Evolutionary conservation across 2,329 filamentous ascomycete species (phyloP).

Genomic region (Colletotrichum sp.): DNA sequence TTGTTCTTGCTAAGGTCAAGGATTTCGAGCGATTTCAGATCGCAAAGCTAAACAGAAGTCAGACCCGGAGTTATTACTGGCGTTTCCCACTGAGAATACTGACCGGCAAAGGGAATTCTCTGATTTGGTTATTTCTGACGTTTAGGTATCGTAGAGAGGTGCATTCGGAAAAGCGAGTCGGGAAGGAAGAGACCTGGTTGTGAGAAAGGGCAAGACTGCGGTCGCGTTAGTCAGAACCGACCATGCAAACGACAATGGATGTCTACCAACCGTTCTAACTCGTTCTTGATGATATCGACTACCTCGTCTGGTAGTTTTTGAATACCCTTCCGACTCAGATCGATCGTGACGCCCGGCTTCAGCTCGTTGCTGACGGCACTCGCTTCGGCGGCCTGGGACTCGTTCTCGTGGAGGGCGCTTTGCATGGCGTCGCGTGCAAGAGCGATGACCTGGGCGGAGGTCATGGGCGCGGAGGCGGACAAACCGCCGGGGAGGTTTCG

Average conservation of each 20-base stretch:
- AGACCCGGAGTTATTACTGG: constrained; percentile 15
- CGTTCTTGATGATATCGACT: constrained; percentile 75
- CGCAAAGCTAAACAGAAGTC: constrained; percentile 69
- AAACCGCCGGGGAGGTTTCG: constrained; percentile 54
- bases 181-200: constrained; percentile 75
- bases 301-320: constrained; percentile 74
- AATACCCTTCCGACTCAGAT: constrained; percentile 78
- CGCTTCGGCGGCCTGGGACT: constrained; percentile 65
- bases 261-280: constrained; percentile 69
- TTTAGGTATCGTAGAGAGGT: constrained; percentile 81
- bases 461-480: constrained; percentile 56
- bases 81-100: constrained; percentile 24
- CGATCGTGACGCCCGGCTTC: constrained; percentile 77
- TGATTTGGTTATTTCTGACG: constrained; percentile 76
- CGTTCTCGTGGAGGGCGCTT: constrained; percentile 69
- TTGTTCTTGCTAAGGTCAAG: constrained; percentile 91
- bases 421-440: constrained; percentile 72
- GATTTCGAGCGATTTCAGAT: constrained; percentile 86
- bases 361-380: constrained; percentile 64
- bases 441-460: constrained; percentile 67
- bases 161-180: constrained; percentile 75
- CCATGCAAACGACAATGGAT: background rate
- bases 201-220: constrained; percentile 79
- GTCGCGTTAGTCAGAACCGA: background rate
- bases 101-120: constrained; percentile 64